Evolutionary conservation across 257 asterid species (phyloP).

Genomic region (Ajuga chamaepitys): DNA sequence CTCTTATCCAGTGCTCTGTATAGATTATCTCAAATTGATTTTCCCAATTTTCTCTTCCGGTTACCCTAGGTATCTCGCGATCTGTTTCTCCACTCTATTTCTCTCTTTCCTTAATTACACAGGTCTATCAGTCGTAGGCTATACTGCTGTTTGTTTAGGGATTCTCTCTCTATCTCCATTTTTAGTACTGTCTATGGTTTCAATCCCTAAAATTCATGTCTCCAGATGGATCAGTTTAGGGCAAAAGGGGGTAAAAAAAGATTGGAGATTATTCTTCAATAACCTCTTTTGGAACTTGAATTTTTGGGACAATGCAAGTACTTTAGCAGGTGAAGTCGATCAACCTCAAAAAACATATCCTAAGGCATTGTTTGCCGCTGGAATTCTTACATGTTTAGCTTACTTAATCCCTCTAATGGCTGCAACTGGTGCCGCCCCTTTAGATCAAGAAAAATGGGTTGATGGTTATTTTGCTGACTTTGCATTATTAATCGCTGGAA

Average conservation of each 20-base stretch:
- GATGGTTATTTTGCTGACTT: constrained; percentile 42
- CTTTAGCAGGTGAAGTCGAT: constrained; percentile 72
- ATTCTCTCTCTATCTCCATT: constrained; percentile 36
- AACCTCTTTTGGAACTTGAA: constrained; percentile 72
- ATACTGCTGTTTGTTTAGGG: constrained; percentile 37
- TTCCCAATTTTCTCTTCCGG: constrained; percentile 43
- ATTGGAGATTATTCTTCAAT: constrained; percentile 65
- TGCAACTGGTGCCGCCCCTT: constrained; percentile 43
- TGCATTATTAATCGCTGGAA: constrained; percentile 37
- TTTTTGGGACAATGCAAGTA: constrained; percentile 65
- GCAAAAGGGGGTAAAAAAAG: constrained; percentile 40
- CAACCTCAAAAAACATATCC: constrained; percentile 56
- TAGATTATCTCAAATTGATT: constrained; percentile 34
- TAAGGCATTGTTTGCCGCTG: constrained; percentile 40
- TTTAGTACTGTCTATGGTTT: constrained; percentile 14
- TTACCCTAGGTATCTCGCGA: constrained; percentile 25
- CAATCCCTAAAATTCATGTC: constrained; percentile 26
- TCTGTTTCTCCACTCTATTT: constrained; percentile 15
- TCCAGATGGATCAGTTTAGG: constrained; percentile 53
- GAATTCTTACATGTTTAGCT: constrained; percentile 49
- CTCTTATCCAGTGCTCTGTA: constrained; percentile 39
- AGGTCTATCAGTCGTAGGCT: constrained; percentile 28
- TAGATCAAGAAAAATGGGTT: constrained; percentile 49
- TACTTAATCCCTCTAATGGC: constrained; percentile 53
- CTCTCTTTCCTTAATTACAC: constrained; percentile 29